Evolutionary conservation across 2,329 filamentous ascomycete species (phyloP).

Genomic region (Coniochaeta prunicola): DNA sequence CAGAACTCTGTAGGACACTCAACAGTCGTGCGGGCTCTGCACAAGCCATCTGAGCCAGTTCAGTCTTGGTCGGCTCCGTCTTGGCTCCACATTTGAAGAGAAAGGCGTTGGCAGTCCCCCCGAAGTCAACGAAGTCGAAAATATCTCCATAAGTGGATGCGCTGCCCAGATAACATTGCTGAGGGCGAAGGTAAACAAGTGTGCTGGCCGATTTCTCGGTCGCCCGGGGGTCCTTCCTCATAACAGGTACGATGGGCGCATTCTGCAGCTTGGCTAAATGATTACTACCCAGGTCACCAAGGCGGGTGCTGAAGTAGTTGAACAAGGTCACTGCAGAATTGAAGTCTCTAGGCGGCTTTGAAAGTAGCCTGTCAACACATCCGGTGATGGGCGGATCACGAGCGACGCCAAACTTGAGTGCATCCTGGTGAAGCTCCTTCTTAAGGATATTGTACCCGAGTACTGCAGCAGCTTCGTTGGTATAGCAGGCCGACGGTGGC

Average conservation of each 20-base stretch:
- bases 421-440: constrained; percentile 70
- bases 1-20: constrained; percentile 68
- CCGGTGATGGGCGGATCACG: constrained; percentile 70
- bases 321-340: constrained; percentile 67
- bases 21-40: constrained; percentile 77
- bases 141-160: constrained; percentile 71
- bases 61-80: constrained; percentile 77
- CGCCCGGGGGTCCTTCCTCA: constrained; percentile 17
- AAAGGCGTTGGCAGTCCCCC: constrained; percentile 79
- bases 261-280: constrained; percentile 54
- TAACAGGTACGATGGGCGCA: constrained; percentile 66
- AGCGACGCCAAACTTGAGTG: constrained; percentile 78
- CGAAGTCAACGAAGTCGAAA: constrained; percentile 96
- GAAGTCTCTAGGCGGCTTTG: constrained; percentile 61
- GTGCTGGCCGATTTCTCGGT: constrained; percentile 32
- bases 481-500: constrained; percentile 71
- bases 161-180: constrained; percentile 71
- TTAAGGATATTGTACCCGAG: constrained; percentile 76
- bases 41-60: constrained; percentile 79
- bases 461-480: constrained; percentile 66
- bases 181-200: constrained; percentile 57
- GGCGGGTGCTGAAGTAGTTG: constrained; percentile 72
- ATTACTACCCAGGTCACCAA: constrained; percentile 62
- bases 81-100: constrained; percentile 85
- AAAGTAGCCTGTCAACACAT: constrained; percentile 67